A percentile compares a stretch with the other conserved stretches of the same genome.
Conservation (phyloP, 2,329 filamentous ascomycete species). For the Hypoxylon sp. region DNA sequence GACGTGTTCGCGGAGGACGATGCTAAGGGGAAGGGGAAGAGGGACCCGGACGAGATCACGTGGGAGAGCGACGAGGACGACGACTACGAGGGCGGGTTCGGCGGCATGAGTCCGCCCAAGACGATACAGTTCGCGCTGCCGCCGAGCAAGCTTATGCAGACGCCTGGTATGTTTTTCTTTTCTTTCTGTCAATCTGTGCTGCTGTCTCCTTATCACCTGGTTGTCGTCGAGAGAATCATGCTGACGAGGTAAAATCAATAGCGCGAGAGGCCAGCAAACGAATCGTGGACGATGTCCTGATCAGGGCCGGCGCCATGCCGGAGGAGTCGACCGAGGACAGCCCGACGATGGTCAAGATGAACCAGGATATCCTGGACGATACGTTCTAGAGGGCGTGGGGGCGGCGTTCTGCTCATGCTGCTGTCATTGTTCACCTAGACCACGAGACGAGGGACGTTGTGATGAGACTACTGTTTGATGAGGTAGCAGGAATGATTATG, state of each 20-base stretch:
- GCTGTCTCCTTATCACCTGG: conserved; percentile 1
- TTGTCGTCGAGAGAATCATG: too few relatives aligned
- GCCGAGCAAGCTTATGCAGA: conserved; percentile 79
- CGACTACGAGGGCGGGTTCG: conserved; percentile 70
- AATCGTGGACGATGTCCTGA: conserved; percentile 81
- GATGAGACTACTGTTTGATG: background rate
- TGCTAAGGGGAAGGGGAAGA: conserved; percentile 42
- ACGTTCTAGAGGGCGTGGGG: conserved; percentile 57
- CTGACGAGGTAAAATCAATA: conserved; percentile 42
- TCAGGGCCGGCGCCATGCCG: conserved; percentile 73
- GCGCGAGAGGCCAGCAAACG: conserved; percentile 81
- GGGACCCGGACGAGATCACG: conserved; percentile 61
- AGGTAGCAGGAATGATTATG: conserved; percentile 17
- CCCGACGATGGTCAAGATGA: conserved; percentile 72
- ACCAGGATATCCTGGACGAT: conserved; percentile 67
- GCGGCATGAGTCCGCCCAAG: conserved; percentile 89
- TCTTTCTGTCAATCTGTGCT: background rate
- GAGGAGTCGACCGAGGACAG: conserved; percentile 67
- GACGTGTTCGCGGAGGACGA: conserved; percentile 55
- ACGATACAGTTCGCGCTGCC: conserved; percentile 87
- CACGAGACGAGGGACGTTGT: background rate
- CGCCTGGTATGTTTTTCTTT: conserved; percentile 66
- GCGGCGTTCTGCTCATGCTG: background rate
- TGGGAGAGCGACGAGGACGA: conserved; percentile 82
- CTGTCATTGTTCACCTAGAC: background rate